Evolutionary conservation across 2,329 filamentous ascomycete genomes (phyloP), one percentile per base, ranked within the genome.

Genomic region (Albifimbria verrucaria): DNA sequence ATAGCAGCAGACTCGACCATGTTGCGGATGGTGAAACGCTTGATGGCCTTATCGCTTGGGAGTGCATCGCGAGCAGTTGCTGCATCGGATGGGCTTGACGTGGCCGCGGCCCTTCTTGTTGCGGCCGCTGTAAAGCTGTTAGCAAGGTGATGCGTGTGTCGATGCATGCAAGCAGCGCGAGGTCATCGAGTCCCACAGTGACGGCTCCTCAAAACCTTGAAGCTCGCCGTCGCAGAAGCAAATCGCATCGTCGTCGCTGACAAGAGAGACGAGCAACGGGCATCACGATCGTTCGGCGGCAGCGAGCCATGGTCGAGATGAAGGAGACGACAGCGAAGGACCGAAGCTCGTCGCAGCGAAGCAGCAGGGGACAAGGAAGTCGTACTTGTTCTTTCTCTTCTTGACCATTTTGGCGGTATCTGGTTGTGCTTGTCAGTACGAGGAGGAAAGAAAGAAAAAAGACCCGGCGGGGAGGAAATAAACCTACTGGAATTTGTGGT

Each of bases 31-130:
- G 94, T 99, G 86, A 99, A 99, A 82, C 94, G 87, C 92, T 99
- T 99, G 87, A 99, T 97, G 68, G 95, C 94, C 91, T 99, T 99
- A 75, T 99, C 94, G n/a, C 89, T 99, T 99, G 77, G 92, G 92
- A 58, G 90, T 95, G 85, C 88, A 92, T 81, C 88, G 85, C 74
- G 81, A 83, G 82, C 82, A 85, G 81, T 85, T 85, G 77, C 77
- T 81, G 81, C 82, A 85, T 68, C 82, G 90, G 82, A 99, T 96
- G 74, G 94, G 95, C 88, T 99, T 99, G 82, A 96, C 92, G 86
- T 97, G 93, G 83, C 94, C 94, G 78, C 94, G 91, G 78, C 94
- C 93, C 82, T 96, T 96, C 92, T 97, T 97, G 90, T 97, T 97
- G 78, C 93, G 92, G 79, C 93, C 93, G 85, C 90, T 95, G 76